Evolutionary conservation across 176 grass and related monocot species (phyloP), one percentile per base, ranked within the genome.

Genomic region (Oryza glumipatula): DNA sequence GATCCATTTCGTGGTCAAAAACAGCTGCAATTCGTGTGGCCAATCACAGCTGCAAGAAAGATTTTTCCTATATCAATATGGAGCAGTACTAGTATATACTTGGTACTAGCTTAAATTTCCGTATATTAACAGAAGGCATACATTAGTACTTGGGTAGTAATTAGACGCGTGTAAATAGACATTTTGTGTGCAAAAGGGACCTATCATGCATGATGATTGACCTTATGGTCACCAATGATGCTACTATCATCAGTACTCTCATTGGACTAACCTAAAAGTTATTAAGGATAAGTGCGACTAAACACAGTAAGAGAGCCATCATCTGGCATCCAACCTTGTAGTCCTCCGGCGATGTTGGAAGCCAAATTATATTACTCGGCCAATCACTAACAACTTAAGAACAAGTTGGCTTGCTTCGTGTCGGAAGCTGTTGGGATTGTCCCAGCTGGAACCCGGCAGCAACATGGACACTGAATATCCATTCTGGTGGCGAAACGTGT

Each of bases 391-490:
- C 54, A 58, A 21, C 17, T n/a, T 56, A 56, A 58, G 54, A 58
- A 58, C 77, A 35, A 36, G 43, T 47, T 11, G 76, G 76, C 61
- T 10, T 24, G 76, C 41, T 26, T 9, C 26, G 23, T 26, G 64
- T 16, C 51, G 44, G 16, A 46, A 16, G 9, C 65, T 14, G 58
- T 63, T 63, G 58, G 51, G 15, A 56, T 56, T 56, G 16, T 7
- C 51, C 51, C 51, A 56, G 19, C 14, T 24, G 66, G 79, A 70
- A 81, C 70, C 79, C 79, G 26, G 48, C 79, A 58, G 32, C 5
- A 41, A 58, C 46, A 24, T 81, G 78, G 43, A 68, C 30, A 21
- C 78, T 52, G 45, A 80, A 69, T 80, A 80, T 70, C 69, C 78
- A 80, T 70, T 81, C 79, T 15, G 13, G 79, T 4, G 21, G 2